A percentile compares a stretch with the other conserved stretches of the same genome.
phyloP scores from a whole-genome alignment of 2,329 filamentous ascomycete genomes.

The Rutstroemia sp. region DNA sequence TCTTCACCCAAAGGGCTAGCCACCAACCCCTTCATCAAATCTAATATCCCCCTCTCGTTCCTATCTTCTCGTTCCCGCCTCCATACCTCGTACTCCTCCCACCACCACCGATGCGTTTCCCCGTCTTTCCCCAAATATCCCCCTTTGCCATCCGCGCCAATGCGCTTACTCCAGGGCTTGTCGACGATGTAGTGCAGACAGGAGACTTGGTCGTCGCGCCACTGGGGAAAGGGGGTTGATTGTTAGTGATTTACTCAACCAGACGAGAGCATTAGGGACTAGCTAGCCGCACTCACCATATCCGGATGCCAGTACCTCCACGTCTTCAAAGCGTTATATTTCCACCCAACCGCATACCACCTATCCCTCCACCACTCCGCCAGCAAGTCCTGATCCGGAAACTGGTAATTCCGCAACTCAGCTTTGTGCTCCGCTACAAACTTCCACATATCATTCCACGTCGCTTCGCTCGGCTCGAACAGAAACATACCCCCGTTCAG shows the following conservation, averaged over 20 bases:
- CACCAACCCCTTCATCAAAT: background rate
- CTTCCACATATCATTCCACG: slow-evolving; percentile 30
- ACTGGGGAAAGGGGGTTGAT: slow-evolving; percentile 21
- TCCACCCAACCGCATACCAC: slow-evolving; percentile 49
- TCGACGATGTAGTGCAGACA: slow-evolving; percentile 54
- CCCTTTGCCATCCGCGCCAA: slow-evolving; percentile 31
- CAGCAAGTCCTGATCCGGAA: slow-evolving; percentile 51
- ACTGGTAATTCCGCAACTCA: slow-evolving; percentile 34
- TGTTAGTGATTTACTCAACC: background rate
- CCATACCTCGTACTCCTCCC: slow-evolving; percentile 38
- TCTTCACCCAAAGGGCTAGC: background rate
- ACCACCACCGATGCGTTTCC: slow-evolving; percentile 48
- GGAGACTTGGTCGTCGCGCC: slow-evolving; percentile 47
- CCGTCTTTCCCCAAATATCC: slow-evolving; percentile 40
- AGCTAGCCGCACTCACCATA: slow-evolving; percentile 26
- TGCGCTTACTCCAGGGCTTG: slow-evolving; percentile 49
- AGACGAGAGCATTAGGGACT: background rate
- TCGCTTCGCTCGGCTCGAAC: slow-evolving; percentile 39
- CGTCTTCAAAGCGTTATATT: slow-evolving; percentile 56
- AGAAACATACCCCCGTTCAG: slow-evolving; percentile 46
- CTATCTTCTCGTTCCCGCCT: slow-evolving; percentile 19
- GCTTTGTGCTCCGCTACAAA: slow-evolving; percentile 6
- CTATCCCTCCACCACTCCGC: slow-evolving; percentile 43
- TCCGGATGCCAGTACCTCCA: slow-evolving; percentile 38
- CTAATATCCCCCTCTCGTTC: background rate